These are phyloP conservation scores for Lathyrus tuberosus DNA, from an alignment of 306 rosid species.

Conservation along the genomic window DNA sequence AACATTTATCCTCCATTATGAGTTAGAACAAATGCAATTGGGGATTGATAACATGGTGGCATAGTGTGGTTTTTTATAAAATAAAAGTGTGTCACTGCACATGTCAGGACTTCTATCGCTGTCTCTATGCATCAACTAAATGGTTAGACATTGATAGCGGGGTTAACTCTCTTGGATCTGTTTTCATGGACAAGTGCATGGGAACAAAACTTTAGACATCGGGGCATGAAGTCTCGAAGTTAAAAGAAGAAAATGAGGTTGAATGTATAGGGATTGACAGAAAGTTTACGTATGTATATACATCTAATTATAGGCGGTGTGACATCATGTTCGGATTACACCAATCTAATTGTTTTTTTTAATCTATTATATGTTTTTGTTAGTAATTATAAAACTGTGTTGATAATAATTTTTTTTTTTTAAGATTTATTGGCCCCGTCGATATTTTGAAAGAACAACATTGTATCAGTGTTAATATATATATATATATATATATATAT, in stretches of 20 bases:
- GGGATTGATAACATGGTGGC: conserved; percentile 3
- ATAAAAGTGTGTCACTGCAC: conserved; percentile 27
- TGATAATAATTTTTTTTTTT: no score
- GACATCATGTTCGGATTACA: no score
- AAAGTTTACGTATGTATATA: neutral
- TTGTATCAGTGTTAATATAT: no score
- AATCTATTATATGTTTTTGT: no score
- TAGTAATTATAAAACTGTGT: no score
- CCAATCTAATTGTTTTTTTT: no score
- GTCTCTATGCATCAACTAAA: conserved; percentile 26
- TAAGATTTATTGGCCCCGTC: no score
- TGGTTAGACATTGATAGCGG: conserved; percentile 41
- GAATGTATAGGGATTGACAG: neutral
- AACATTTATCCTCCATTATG: conserved; percentile 35
- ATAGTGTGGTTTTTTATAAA: neutral
- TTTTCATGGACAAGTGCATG: conserved; percentile 51
- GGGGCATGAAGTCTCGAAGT: conserved; percentile 33
- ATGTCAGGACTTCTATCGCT: conserved; percentile 32
- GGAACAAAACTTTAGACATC: conserved; percentile 37
- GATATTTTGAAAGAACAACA: no score
- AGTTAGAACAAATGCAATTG: conserved; percentile 17
- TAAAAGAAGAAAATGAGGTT: conserved; percentile 29
- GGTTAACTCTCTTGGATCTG: conserved; percentile 43
- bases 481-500: no score
- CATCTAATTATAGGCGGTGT: neutral